Conservation (phyloP, 495 filamentous ascomycete genomes). For the Aspergillus carlsbadensis region DNA sequence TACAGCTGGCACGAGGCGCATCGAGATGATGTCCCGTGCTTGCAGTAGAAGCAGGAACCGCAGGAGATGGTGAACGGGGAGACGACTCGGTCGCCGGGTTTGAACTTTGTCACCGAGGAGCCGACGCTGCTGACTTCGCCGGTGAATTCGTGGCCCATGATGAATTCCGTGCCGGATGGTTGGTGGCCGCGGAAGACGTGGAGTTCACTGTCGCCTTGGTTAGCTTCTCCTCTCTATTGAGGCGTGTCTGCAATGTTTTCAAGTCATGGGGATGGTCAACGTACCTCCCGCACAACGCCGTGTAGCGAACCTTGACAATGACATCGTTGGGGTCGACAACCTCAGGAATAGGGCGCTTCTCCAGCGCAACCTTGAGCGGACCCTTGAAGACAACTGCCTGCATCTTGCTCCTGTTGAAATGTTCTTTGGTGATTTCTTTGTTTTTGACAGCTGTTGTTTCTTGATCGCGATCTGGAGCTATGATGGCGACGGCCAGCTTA, state of each 20-base stretch:
- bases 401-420: conserved; percentile 17
- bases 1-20: conserved; percentile 68
- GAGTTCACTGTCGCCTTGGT: conserved; percentile 51
- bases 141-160: conserved; percentile 68
- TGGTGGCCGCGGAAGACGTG: conserved; percentile 81
- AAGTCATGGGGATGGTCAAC: conserved; percentile 23
- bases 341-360: conserved; percentile 43
- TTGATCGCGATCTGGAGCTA: not conserved
- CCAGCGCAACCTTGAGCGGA: conserved; percentile 35
- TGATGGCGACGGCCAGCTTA: not conserved
- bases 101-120: conserved; percentile 56
- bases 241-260: not conserved
- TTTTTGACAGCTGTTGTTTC: not conserved
- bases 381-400: conserved; percentile 40
- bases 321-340: conserved; percentile 72
- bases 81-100: conserved; percentile 69
- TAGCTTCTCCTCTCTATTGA: not conserved
- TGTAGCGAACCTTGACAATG: conserved; percentile 78
- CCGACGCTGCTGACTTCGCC: conserved; percentile 65
- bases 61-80: conserved; percentile 71
- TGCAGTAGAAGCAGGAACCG: conserved; percentile 83
- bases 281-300: conserved; percentile 85
- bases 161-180: conserved; percentile 53
- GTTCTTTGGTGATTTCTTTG: not conserved
- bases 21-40: conserved; percentile 37